Conservation (phyloP, 106 monocot genomes). For the Acorus calamus region DNA sequence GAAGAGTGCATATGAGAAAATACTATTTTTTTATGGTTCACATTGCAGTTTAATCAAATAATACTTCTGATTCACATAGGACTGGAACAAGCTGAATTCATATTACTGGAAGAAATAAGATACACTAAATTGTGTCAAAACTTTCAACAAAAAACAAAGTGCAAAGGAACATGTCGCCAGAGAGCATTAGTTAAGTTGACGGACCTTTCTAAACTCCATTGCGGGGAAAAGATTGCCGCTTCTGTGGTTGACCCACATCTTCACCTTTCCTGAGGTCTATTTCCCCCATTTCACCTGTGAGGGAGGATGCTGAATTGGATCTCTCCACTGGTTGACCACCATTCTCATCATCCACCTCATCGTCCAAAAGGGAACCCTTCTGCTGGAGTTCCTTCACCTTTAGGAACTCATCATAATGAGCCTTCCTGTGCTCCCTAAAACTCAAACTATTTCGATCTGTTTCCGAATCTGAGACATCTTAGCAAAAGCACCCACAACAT, state of each 20-base stretch:
- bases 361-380: slow-evolving; percentile 33
- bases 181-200: no score
- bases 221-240: neutral
- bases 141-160: no score
- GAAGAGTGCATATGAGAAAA: no score
- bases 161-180: no score
- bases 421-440: slow-evolving; percentile 78
- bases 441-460: slow-evolving; percentile 34
- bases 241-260: neutral
- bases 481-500: no score
- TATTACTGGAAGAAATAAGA: no score
- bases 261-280: neutral
- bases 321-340: slow-evolving; percentile 5
- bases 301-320: slow-evolving; percentile 2
- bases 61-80: no score
- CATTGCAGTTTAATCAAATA: no score
- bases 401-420: slow-evolving; percentile 76
- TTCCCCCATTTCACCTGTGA: neutral
- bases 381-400: slow-evolving; percentile 78
- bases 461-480: slow-evolving; percentile 42
- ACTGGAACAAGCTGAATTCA: no score
- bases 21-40: no score
- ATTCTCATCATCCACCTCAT: slow-evolving; percentile 29
- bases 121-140: no score
- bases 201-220: no score